phyloP scores from a whole-genome alignment of 2,329 filamentous ascomycete genomes.

The Escovopsis sp. region DNA sequence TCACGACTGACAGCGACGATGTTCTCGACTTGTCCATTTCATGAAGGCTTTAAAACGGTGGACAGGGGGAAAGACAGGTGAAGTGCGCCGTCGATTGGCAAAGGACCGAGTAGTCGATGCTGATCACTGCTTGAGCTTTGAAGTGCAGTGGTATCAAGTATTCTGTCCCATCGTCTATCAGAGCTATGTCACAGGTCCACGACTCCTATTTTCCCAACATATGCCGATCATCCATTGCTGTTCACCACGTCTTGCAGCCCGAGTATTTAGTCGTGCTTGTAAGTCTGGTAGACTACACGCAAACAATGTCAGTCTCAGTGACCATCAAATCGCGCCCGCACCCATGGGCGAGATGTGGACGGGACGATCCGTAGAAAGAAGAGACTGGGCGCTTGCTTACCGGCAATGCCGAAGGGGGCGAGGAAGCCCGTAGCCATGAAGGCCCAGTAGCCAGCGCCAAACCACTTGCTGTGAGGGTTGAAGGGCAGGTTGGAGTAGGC shows the following conservation, averaged over 20 bases:
- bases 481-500: conserved; percentile 92
- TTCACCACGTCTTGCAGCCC: conserved; percentile 3
- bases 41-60: too few species aligned
- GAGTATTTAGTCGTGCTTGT: conserved; percentile 22
- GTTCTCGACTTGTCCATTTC: too few species aligned
- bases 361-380: too few species aligned
- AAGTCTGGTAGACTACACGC: conserved; percentile 33
- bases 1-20: too few species aligned
- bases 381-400: conserved; percentile 31
- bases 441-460: conserved; percentile 67
- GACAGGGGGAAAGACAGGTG: too few species aligned
- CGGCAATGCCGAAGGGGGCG: conserved; percentile 46
- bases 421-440: conserved; percentile 46
- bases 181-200: conserved; percentile 15
- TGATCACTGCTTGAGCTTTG: conserved; percentile 8
- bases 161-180: conserved; percentile 17
- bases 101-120: too few species aligned
- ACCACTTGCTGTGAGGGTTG: conserved; percentile 83
- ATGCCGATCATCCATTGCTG: conserved; percentile 3
- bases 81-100: too few species aligned
- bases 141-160: conserved; percentile 13
- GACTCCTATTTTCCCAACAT: conserved; percentile 4
- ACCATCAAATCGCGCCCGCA: too few species aligned
- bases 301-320: conserved; percentile 1
- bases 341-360: too few species aligned